Base-by-base conservation (phyloP, 176 grass and related monocot genomes). In the Musa schizocarpa region DNA sequence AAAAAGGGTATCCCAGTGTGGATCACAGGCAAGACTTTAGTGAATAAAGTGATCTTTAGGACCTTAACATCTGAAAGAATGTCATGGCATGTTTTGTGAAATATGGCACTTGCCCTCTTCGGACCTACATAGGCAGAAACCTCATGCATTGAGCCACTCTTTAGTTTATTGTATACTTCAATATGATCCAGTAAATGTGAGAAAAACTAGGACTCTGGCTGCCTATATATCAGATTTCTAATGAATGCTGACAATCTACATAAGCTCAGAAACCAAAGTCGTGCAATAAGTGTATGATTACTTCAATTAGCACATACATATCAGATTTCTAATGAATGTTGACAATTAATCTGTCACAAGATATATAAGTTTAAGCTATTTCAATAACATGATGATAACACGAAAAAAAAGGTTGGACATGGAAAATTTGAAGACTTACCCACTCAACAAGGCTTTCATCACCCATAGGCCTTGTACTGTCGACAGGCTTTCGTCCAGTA, bases 401-500 rank as follows among this genome's bases (percentile, higher is more conserved):
- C 2, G 68, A 49, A 71, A 49, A 52, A 58, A 66, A 79, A 49
- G 22, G 20, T 8, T 75, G 22, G 24, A 53, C 11, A 34, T 43
- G 52, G 52, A 20, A 73, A 16, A 48, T 22, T 12, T 48, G 72
- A 59, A 48, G 71, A 76, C 85, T 88, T 75, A 93, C 94, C 94
- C 94, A 93, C 81, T 93, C 90, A 16, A 97, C 90, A 49, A 97
- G 90, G 77, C 93, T 93, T 79, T 89, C 93, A 29, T 90, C 82
- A 7, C 90, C 93, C 56, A 81, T 23, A 11, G 87, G 87, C 54
- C 74, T 81, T 4, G 88, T 90, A 49, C 81, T 43, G 74, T 97
- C 93, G 69, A 97, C 90, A 68, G 93, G 90, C 63, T 76, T 93
- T 74, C 63, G 82, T 52, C 93, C 93, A 25, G 93, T 90, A 71